Evolutionary conservation across 1,284 basidiomycete genomes (phyloP).

Genomic region (Filobasidium uniguttulatum): DNA sequence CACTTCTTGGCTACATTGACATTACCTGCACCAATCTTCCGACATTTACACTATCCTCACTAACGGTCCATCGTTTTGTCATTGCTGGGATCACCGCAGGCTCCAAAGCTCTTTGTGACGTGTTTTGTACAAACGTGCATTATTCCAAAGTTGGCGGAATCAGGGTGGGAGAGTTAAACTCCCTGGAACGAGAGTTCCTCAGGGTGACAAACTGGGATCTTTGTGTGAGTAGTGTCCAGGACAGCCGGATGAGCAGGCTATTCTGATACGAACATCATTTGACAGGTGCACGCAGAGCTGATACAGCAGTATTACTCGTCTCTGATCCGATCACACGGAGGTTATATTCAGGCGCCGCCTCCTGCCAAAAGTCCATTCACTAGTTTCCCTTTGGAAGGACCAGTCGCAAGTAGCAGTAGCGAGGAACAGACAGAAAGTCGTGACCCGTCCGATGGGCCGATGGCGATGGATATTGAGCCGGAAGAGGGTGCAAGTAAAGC

Average conservation of each 20-base stretch:
- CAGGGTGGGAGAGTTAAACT: constrained; percentile 71
- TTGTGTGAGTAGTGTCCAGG: constrained; percentile 49
- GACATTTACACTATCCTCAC: constrained; percentile 75
- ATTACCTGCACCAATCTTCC: constrained; percentile 75
- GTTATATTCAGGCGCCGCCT: constrained; percentile 26
- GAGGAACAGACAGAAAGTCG: neutral
- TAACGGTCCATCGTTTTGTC: constrained; percentile 89
- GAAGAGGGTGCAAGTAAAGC: neutral
- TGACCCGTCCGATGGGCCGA: neutral
- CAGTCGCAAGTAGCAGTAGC: neutral
- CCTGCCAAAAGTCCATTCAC: constrained; percentile 27
- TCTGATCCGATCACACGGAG: constrained; percentile 35
- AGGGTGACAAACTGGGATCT: constrained; percentile 79
- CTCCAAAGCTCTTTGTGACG: constrained; percentile 81
- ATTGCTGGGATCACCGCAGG: constrained; percentile 77
- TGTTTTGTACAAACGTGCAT: constrained; percentile 79
- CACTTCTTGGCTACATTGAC: constrained; percentile 86
- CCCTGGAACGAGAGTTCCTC: constrained; percentile 82
- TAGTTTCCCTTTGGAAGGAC: constrained; percentile 22
- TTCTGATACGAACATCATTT: neutral
- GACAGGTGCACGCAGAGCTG: constrained; percentile 34
- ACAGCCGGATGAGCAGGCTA: neutral
- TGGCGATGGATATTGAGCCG: neutral
- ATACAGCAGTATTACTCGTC: constrained; percentile 38
- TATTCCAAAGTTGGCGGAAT: constrained; percentile 92